phyloP scores from a whole-genome alignment of 257 asterid species.

The Plantago major region DNA sequence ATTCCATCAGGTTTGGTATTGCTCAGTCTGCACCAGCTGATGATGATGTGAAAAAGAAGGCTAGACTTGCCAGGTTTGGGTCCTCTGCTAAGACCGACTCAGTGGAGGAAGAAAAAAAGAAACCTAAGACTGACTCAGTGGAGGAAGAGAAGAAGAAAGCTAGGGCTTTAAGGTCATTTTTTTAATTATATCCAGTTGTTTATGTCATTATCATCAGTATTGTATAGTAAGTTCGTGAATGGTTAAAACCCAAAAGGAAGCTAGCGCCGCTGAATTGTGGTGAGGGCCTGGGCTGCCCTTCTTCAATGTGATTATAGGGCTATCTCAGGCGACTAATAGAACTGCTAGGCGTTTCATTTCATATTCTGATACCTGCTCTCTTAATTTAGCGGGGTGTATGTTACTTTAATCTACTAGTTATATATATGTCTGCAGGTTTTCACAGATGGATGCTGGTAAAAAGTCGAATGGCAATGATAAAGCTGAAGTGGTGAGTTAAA shows the following conservation, averaged over 20 bases:
- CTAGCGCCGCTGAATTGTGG: neutral
- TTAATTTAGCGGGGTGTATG: neutral
- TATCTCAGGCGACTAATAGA: too few relatives aligned
- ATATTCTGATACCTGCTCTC: constrained; percentile 4
- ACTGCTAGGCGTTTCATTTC: neutral
- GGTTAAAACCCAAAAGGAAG: too few relatives aligned
- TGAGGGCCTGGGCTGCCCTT: too few relatives aligned
- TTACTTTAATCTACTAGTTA: constrained; percentile 11
- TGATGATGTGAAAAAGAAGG: constrained; percentile 80
- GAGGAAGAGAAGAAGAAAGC: constrained; percentile 98
- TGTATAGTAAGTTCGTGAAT: neutral
- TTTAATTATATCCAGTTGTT: constrained; percentile 5
- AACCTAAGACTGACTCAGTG: constrained; percentile 53
- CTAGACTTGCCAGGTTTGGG: constrained; percentile 84
- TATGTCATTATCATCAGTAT: neutral
- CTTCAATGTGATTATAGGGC: too few relatives aligned
- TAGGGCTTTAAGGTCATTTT: constrained; percentile 68
- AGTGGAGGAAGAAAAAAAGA: constrained; percentile 82
- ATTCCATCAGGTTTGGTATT: constrained; percentile 64
- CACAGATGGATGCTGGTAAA: constrained; percentile 37
- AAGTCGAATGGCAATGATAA: constrained; percentile 30
- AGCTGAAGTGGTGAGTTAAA: constrained; percentile 32
- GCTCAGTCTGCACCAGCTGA: constrained; percentile 46
- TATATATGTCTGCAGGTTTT: constrained; percentile 34
- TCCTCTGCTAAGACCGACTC: constrained; percentile 42